phyloP scores from a whole-genome alignment of 2,329 filamentous ascomycete genomes.

The Samsoniella hepiali region DNA sequence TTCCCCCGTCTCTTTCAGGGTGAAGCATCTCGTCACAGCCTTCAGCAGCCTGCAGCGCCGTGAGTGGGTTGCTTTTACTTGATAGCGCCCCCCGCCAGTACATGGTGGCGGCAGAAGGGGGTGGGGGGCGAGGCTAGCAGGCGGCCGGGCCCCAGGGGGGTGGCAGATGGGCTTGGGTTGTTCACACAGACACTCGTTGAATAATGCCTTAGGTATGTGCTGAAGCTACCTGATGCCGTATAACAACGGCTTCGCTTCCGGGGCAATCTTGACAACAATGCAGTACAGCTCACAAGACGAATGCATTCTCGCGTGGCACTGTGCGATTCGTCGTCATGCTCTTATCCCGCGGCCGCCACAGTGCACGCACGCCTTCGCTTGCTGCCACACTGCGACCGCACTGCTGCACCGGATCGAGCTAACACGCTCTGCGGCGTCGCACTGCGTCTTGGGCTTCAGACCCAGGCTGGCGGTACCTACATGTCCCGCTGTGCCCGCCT shows the following conservation, averaged over 20 bases:
- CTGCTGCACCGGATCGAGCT: constrained; percentile 9
- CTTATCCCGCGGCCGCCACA: not conserved
- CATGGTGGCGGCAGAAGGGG: not conserved
- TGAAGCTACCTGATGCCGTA: not conserved
- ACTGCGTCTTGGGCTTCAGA: not conserved
- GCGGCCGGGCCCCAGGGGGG: not conserved
- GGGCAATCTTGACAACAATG: not conserved
- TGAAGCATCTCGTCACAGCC: not conserved
- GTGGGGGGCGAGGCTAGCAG: not conserved
- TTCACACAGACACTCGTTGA: not conserved
- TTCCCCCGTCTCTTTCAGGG: not conserved
- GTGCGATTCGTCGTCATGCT: not conserved
- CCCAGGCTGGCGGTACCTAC: constrained; percentile 11
- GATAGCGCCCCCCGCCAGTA: not conserved
- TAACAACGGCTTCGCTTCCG: constrained; percentile 6
- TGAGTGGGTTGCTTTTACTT: not conserved
- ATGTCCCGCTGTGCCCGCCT: not conserved
- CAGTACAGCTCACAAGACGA: not conserved
- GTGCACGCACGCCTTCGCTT: not conserved
- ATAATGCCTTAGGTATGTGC: not conserved
- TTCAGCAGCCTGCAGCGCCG: not conserved
- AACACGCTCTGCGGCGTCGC: not conserved
- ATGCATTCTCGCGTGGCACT: not conserved
- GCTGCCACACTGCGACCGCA: not conserved
- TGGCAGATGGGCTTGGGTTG: not conserved